Evolutionary conservation across 23 red algal species (phyloP).

Genomic region (Gracilaria gracilis): DNA sequence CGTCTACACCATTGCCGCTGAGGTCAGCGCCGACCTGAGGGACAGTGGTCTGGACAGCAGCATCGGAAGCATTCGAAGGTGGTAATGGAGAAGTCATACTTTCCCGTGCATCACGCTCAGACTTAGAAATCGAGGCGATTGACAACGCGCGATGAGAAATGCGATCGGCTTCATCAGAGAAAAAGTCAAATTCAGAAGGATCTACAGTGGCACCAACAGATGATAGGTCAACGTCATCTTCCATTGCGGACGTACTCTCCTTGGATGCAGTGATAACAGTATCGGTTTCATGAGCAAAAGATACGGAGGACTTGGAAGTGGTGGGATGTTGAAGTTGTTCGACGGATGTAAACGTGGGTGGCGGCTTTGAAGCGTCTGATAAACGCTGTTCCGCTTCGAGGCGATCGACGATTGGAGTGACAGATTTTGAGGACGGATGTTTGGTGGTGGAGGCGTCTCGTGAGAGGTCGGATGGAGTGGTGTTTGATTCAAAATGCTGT

Average conservation of each 20-base stretch:
- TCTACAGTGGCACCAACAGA: conserved; percentile 32
- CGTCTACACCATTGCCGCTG: background rate
- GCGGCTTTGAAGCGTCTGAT: background rate
- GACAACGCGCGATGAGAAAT: conserved; percentile 5
- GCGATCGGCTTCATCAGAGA: conserved; percentile 1
- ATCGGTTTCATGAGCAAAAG: background rate
- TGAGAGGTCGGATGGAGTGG: background rate
- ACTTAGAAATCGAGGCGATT: background rate
- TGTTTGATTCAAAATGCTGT: conserved; percentile 55
- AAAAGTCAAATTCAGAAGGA: conserved; percentile 19
- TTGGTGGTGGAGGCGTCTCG: background rate
- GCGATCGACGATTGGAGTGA: conserved; percentile 22
- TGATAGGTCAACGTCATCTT: conserved; percentile 5
- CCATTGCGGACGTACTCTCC: background rate
- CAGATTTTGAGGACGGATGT: background rate
- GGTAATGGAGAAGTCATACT: background rate
- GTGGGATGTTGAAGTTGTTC: conserved; percentile 9
- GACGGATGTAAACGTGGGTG: background rate
- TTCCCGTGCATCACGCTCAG: background rate
- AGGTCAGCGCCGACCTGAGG: too few species aligned
- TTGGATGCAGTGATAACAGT: conserved; percentile 11
- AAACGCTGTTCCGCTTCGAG: background rate
- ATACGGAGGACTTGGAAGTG: conserved; percentile 26
- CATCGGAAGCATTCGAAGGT: background rate
- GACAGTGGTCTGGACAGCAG: background rate